Evolutionary conservation across 2,329 filamentous ascomycete species (phyloP), one percentile per base, ranked within the genome.

Genomic region (Nothophaeocryptopus gaeumannii): DNA sequence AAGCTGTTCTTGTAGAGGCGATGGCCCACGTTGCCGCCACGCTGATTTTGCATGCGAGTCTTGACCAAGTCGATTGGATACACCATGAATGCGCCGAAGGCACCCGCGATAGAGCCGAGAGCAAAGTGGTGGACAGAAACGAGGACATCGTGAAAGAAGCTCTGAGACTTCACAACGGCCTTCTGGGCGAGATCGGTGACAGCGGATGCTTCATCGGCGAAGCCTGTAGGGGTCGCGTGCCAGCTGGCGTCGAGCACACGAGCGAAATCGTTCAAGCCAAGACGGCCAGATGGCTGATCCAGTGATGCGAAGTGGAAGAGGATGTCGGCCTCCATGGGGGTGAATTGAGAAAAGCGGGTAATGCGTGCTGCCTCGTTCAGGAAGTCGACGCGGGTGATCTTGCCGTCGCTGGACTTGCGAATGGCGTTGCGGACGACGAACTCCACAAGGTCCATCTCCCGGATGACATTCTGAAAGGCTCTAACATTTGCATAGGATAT

Each of bases 11-110:
- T 96, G 76, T 99, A 99, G 54, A 97, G 74, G 54, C 87, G 78
- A 70, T 96, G 86, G 50, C 93, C 93, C 1, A 91, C 89, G 43
- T 86, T 82, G 4, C 82, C 82, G 44, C 83, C 84, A 59, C 93
- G 83, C 77, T 99, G 93, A 75, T 99, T 99, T 73, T 99, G 93
- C 84, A 99, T 88, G 54, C 93, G 85, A 1, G 93, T 99, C 81
- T 99, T 99, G 70, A 99, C 93, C 54, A 99, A 76, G 75, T 99
- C 93, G 67, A 99, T 97, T 16, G 93, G 93, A 70, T 99, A 99
- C 46, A 99, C 93, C 89, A 99, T 96, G 70, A 99, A 97, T 10
- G 93, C 93, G 69, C 93, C 93, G 67, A 99, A 99, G 8, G 93
- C 93, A 72, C 93, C 93, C 7, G 93, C 93, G 60, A 96, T 61